Conservation (phyloP, 2,329 filamentous ascomycete species). For the Clarireedia paspali region DNA sequence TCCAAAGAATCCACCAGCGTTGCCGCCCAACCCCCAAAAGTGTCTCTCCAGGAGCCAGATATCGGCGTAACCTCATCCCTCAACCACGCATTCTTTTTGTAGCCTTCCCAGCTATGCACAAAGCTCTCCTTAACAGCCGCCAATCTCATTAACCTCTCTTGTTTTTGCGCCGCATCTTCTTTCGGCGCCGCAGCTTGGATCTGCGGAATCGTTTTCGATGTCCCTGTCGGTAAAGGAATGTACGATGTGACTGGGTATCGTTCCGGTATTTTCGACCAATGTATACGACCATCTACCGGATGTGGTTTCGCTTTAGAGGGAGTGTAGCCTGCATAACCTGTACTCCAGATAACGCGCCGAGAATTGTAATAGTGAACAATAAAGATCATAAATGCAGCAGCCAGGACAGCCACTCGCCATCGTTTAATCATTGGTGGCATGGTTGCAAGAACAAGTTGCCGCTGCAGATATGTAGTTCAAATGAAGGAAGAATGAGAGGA, state of each 20-base stretch:
- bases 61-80: slow-evolving; percentile 81
- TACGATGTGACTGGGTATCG: slow-evolving; percentile 22
- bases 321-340: slow-evolving; percentile 15
- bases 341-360: slow-evolving; percentile 15
- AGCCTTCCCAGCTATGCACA: slow-evolving; percentile 63
- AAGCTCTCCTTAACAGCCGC: slow-evolving; percentile 27
- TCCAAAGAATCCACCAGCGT: slow-evolving; percentile 78
- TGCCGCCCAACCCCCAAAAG: slow-evolving; percentile 88
- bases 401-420: slow-evolving; percentile 21
- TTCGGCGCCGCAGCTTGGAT: slow-evolving; percentile 20
- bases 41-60: slow-evolving; percentile 59
- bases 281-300: slow-evolving; percentile 51
- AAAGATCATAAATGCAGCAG: slow-evolving; percentile 16
- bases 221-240: slow-evolving; percentile 24
- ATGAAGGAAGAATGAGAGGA: neutral
- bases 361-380: slow-evolving; percentile 23
- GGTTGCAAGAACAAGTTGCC: neutral
- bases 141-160: slow-evolving; percentile 18
- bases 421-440: slow-evolving; percentile 21
- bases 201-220: slow-evolving; percentile 20
- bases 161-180: slow-evolving; percentile 19
- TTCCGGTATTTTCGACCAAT: slow-evolving; percentile 28
- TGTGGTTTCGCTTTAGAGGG: slow-evolving; percentile 6
- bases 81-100: slow-evolving; percentile 71
- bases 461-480: neutral